Base-by-base conservation (phyloP, 257 asterid species). In the Lantana camara region DNA sequence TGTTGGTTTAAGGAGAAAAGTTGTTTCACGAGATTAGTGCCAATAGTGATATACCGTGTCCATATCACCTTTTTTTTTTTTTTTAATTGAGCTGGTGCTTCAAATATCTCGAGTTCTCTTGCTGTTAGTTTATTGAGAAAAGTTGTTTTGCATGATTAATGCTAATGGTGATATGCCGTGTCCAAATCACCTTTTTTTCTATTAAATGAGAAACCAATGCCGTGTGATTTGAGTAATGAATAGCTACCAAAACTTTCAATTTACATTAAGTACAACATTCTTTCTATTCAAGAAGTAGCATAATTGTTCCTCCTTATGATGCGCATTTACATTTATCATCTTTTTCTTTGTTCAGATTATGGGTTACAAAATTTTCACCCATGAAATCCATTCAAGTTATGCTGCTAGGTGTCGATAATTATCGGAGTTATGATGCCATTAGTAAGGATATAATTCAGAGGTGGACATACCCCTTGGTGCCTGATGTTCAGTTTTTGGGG, bases 401-500 rank as follows among this genome's bases (percentile, higher is more conserved):
- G 98, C 97, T 4, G 96, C 95, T 64, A 84, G 98, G 77, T 11
- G 76, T 93, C 70, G 97, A 93, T 66, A 93, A 93, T 65, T 93
- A 82, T 58, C 83, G 96, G 72, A 87, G 97, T 82, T 93, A 93
- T 61, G 97, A 81, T 76, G 82, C 98, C 15, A 69, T 93, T 32
- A 93, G 98, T 76, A 93, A 93, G 79, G 98, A 93, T 78, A 87
- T 93, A 67, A 82, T 87, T 57, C 97, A 90, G 80, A 71, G 97
- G 73, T 93, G 98, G 98, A 90, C 98, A 57, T 93, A 93, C 64
- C 98, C 98, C 10, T 82, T 93, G 82, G 98, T 93, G 66, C 97
- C 98, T 46, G 97, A 93, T 66, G 76, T 87, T 69, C 96, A 80
- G 32, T 87, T 83, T 78, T 75, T 67, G 37, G 87, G 88, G 62